Evolutionary conservation across 1,284 basidiomycete genomes (phyloP).

Genomic region (Baeospora myosura): DNA sequence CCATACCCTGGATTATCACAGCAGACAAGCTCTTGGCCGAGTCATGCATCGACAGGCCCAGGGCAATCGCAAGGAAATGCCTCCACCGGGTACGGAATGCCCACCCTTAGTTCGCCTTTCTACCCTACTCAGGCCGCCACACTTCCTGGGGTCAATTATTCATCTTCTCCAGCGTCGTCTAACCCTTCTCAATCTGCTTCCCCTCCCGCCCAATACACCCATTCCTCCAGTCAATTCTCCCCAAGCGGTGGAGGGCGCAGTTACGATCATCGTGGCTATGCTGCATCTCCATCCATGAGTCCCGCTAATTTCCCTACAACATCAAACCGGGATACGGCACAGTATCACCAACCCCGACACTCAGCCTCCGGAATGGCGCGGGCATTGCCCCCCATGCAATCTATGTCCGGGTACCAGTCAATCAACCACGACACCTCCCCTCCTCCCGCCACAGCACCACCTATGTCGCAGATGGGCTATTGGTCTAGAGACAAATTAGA

Average conservation of each 20-base stretch:
- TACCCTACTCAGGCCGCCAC: constrained; percentile 29
- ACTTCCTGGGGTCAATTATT: constrained; percentile 11
- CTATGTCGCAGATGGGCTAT: constrained; percentile 21
- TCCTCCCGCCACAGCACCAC: constrained; percentile 13
- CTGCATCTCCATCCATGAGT: constrained; percentile 11
- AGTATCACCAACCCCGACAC: neutral
- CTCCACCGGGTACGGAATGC: constrained; percentile 19
- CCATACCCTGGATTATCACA: too few relatives aligned
- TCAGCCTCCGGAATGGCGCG: neutral
- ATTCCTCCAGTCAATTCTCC: constrained; percentile 19
- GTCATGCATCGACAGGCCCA: constrained; percentile 5
- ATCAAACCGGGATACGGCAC: neutral
- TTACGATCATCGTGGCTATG: constrained; percentile 6
- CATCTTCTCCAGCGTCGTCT: too few relatives aligned
- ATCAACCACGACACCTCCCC: constrained; percentile 12
- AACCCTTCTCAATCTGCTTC: constrained; percentile 18
- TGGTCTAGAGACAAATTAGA: constrained; percentile 20
- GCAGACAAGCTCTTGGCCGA: neutral
- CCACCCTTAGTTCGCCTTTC: constrained; percentile 38
- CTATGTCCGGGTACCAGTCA: constrained; percentile 18
- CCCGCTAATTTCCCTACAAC: constrained; percentile 14
- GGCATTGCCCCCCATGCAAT: neutral
- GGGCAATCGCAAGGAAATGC: constrained; percentile 1
- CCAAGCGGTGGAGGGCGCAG: constrained; percentile 12
- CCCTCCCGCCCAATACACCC: constrained; percentile 17